Conservation (phyloP, 164 flowering plant species). For the Sextonia rubra region DNA sequence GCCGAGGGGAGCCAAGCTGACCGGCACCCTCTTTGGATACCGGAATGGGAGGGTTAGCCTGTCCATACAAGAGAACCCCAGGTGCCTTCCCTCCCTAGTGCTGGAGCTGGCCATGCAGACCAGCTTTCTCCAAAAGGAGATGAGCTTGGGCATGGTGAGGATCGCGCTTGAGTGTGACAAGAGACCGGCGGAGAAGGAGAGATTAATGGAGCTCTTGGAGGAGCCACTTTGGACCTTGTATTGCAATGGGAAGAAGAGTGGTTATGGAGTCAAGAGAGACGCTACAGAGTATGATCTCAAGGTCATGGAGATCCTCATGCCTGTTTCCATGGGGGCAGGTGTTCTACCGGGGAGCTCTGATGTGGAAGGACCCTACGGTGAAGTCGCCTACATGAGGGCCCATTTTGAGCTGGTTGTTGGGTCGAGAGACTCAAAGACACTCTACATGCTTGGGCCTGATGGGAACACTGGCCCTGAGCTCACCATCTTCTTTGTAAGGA, state of each 20-base stretch:
- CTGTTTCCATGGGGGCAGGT: constrained; percentile 81
- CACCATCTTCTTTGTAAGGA: constrained; percentile 69
- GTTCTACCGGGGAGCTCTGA: constrained; percentile 49
- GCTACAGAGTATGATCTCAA: constrained; percentile 54
- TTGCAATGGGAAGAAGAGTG: constrained; percentile 64
- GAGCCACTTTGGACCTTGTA: constrained; percentile 83
- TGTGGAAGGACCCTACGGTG: constrained; percentile 55
- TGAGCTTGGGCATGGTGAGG: constrained; percentile 62
- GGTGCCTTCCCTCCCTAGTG: constrained; percentile 47
- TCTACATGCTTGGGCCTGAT: constrained; percentile 80
- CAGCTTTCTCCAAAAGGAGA: constrained; percentile 50
- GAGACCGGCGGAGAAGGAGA: constrained; percentile 36
- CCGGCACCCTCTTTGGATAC: constrained; percentile 82
- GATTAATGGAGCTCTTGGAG: constrained; percentile 44
- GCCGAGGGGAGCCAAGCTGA: constrained; percentile 23
- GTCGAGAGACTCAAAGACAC: constrained; percentile 71
- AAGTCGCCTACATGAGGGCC: constrained; percentile 71
- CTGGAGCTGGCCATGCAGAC: constrained; percentile 72
- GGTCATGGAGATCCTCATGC: constrained; percentile 56
- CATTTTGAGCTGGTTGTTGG: constrained; percentile 75
- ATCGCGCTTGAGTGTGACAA: constrained; percentile 79
- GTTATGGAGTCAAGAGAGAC: constrained; percentile 59
- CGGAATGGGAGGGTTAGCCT: constrained; percentile 60
- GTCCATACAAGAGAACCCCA: constrained; percentile 56
- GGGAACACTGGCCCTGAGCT: constrained; percentile 77